Base-by-base conservation (phyloP, 1,139 yeast genomes). In the Blastobotrys buckinghamii region DNA sequence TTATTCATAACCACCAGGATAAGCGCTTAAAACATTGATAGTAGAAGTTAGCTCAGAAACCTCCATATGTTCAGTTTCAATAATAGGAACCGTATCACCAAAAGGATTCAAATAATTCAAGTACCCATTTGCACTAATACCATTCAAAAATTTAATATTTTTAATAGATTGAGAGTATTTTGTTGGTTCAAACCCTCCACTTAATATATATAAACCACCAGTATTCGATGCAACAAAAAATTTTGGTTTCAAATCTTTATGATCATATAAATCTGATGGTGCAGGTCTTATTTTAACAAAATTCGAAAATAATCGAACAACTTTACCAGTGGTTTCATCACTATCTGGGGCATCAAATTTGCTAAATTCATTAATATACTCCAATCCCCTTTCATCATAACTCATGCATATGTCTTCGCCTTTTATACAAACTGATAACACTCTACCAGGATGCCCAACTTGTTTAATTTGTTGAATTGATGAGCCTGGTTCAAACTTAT, bases 401-500 rank as follows among this genome's bases (percentile, higher is more conserved):
- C 16, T 12, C 6, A 36, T 6, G n/a, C 39, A 36, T 2, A 19
- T 12, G n/a, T 36, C 34, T 5, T 34, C 34, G 12, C 24, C 45
- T 13, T 42, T 42, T 7, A 42, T 17, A 2, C 39, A 39, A 12
- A 36, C 39, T n/a, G 26, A 3, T 13, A 36, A 6, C 4, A 36
- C 26, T 7, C 26, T 15, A 19, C 24, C 27, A 10, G 26, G 26
- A 19, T 22, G 26, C 2, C 39, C 39, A 19, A 36, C n/a, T 6
- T 9, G 6, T 15, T 22, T 6, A 20, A 13, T 19, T 26, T 6
- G 6, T 20, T 15, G 2, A 19, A 32, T 10, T 24, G 40, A 12
- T 13, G 6, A 27, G 22, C 45, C 45, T 1, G 39, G 39, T 10
- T 42, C 45, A 26, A 42, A 42, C 3, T 34, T 2, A 26, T 32